phyloP scores from a whole-genome alignment of 129 eudicot species.

The Escallonia herrerae region DNA sequence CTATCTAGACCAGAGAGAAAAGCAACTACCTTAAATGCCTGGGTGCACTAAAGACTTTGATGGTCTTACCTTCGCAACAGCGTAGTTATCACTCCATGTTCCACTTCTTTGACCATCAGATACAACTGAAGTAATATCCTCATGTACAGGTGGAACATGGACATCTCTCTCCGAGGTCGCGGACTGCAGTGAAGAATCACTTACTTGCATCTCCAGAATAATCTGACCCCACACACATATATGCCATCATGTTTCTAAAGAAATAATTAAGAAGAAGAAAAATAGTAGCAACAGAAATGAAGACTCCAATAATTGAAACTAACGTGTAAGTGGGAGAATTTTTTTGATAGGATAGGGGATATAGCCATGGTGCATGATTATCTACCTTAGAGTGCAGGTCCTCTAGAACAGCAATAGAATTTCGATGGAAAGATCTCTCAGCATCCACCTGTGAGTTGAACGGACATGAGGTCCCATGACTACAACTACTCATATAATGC shows the following conservation, averaged over 20 bases:
- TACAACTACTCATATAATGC: no score
- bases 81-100: conserved; percentile 30
- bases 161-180: conserved; percentile 14
- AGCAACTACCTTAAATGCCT: neutral
- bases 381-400: conserved; percentile 65
- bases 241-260: neutral
- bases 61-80: conserved; percentile 63
- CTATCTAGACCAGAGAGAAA: neutral
- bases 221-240: conserved; percentile 32
- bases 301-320: neutral
- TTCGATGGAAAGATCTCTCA: conserved; percentile 78
- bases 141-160: conserved; percentile 20
- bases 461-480: conserved; percentile 13
- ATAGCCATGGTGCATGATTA: no score
- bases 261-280: neutral
- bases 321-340: no score
- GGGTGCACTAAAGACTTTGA: conserved; percentile 4
- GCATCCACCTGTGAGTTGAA: conserved; percentile 61
- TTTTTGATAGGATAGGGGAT: no score
- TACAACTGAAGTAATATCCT: conserved; percentile 22
- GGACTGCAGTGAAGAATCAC: conserved; percentile 29
- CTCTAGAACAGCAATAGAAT: conserved; percentile 53
- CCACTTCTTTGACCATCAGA: conserved; percentile 27
- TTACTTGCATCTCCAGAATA: conserved; percentile 52
- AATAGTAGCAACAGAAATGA: neutral